Conservation (phyloP, 208 protist genomes). For the Novymonas esmeraldas region DNA sequence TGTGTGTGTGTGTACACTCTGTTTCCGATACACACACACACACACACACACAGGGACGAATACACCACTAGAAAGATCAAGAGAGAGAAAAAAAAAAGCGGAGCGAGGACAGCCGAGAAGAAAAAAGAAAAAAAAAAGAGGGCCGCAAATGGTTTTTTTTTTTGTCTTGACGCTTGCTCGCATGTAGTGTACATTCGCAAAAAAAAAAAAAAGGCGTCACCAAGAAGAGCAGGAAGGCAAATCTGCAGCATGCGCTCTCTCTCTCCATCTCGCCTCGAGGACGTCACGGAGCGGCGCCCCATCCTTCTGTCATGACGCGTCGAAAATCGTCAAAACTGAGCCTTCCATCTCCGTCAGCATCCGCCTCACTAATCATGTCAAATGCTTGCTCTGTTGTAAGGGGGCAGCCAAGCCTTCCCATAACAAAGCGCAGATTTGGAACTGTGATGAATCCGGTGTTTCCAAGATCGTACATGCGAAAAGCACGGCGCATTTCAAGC, state of each 20-base stretch:
- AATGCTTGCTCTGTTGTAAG: constrained; percentile 91
- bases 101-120: too few species aligned
- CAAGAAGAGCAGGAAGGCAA: not conserved
- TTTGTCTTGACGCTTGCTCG: not conserved
- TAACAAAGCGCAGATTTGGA: constrained; percentile 91
- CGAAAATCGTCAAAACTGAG: constrained; percentile 91
- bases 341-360: constrained; percentile 89
- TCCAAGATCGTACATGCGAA: constrained; percentile 95
- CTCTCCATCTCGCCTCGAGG: too few species aligned
- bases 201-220: constrained; percentile 9
- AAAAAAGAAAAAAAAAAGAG: too few species aligned
- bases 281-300: constrained; percentile 18
- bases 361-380: constrained; percentile 93
- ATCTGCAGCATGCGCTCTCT: not conserved
- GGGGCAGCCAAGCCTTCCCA: constrained; percentile 93
- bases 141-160: not conserved
- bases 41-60: too few species aligned
- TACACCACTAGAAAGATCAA: too few species aligned
- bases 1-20: too few species aligned
- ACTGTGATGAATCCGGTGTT: constrained; percentile 94
- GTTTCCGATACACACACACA: too few species aligned
- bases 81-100: too few species aligned
- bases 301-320: constrained; percentile 74
- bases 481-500: constrained; percentile 91
- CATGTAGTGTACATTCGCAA: not conserved